These are phyloP conservation scores for Guyanaporus albipodus DNA, from an alignment of 768 basidiomycete species.

Conservation along the genomic window DNA sequence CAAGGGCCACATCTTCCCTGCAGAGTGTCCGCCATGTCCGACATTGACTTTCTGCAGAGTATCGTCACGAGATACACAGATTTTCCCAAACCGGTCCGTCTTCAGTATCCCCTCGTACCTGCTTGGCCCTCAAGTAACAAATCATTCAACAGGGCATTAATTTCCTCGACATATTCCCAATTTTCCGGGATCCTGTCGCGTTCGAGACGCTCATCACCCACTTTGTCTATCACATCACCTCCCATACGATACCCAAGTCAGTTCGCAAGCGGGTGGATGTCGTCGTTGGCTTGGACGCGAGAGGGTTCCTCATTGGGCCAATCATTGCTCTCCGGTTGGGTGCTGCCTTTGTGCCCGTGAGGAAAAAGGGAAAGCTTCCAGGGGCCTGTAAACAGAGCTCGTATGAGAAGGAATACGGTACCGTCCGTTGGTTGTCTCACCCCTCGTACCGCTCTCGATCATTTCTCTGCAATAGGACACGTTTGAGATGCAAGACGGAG, in stretches of 20 bases:
- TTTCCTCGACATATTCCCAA: constrained; percentile 94
- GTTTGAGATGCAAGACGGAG: constrained; percentile 94
- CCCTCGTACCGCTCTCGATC: constrained; percentile 1
- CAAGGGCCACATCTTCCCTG: background rate
- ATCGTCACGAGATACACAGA: constrained; percentile 62
- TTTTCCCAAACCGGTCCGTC: constrained; percentile 84
- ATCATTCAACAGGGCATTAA: constrained; percentile 62
- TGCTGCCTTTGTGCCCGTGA: constrained; percentile 93
- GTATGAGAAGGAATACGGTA: constrained; percentile 92
- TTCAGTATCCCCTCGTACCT: background rate
- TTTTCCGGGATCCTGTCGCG: constrained; percentile 78
- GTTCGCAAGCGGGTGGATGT: constrained; percentile 76
- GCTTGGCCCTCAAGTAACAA: background rate
- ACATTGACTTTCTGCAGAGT: constrained; percentile 66
- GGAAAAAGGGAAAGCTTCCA: constrained; percentile 94
- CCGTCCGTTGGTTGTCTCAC: constrained; percentile 42
- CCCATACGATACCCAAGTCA: constrained; percentile 61
- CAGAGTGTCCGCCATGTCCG: constrained; percentile 53
- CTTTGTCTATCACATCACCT: constrained; percentile 79
- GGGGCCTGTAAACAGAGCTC: constrained; percentile 69
- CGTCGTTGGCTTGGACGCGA: constrained; percentile 91
- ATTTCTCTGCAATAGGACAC: constrained; percentile 54
- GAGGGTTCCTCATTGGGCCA: constrained; percentile 94
- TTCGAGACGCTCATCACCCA: constrained; percentile 92
- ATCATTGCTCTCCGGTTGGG: constrained; percentile 86